Conservation (phyloP, 2,329 filamentous ascomycete genomes). For the Pyrenophora tritici-repentis region DNA sequence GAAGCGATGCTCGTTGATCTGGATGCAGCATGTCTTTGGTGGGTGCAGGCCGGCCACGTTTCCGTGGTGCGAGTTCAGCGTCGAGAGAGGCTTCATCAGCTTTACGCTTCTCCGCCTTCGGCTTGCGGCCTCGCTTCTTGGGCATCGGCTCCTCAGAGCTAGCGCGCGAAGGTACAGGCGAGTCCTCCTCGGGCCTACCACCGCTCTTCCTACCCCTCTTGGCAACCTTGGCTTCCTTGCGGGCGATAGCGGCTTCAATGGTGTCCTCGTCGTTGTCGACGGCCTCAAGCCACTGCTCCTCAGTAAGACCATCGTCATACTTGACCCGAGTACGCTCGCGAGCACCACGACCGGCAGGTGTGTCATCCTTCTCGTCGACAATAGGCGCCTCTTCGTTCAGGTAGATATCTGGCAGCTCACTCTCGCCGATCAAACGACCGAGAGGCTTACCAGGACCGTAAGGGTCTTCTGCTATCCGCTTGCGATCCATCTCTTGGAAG, state of each 20-base stretch:
- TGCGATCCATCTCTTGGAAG: conserved; percentile 84
- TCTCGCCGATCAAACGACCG: conserved; percentile 83
- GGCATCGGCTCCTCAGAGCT: conserved; percentile 79
- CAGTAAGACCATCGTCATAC: conserved; percentile 96
- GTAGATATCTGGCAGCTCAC: conserved; percentile 92
- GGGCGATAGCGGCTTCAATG: conserved; percentile 87
- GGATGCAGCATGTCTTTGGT: conserved; percentile 71
- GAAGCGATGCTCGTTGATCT: conserved; percentile 75
- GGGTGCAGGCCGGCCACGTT: conserved; percentile 66
- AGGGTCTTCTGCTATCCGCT: conserved; percentile 66
- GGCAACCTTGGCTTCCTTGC: conserved; percentile 84
- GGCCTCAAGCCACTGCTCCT: conserved; percentile 98
- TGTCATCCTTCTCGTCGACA: conserved; percentile 77
- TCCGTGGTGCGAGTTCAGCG: conserved; percentile 68
- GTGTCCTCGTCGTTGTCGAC: conserved; percentile 93
- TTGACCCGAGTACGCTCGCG: conserved; percentile 92
- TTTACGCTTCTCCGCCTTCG: conserved; percentile 82
- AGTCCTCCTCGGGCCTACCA: conserved; percentile 65
- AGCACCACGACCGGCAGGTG: conserved; percentile 78
- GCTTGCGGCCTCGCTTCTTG: conserved; percentile 83
- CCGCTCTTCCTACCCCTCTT: conserved; percentile 77
- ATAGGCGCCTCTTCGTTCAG: conserved; percentile 82
- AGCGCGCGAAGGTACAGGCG: conserved; percentile 77
- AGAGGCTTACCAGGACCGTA: conserved; percentile 76
- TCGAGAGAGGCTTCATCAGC: conserved; percentile 69